Conservation (phyloP, 176 grass and related monocot species). For the Poa annua region DNA sequence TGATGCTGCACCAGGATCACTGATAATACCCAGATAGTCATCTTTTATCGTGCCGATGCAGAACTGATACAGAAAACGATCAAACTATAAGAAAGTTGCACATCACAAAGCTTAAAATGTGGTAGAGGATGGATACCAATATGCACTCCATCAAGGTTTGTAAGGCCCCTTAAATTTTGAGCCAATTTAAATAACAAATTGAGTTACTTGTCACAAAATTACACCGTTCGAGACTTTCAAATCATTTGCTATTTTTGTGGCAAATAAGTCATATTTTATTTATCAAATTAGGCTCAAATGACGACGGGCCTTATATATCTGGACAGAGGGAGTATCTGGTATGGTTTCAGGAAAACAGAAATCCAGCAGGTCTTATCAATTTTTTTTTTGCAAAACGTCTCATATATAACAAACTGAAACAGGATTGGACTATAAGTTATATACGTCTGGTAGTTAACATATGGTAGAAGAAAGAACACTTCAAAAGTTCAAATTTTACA, state of each 20-base stretch:
- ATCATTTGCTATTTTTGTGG: not conserved
- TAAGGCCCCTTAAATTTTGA: not conserved
- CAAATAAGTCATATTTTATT: not conserved
- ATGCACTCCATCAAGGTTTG: not conserved
- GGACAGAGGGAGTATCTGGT: not conserved
- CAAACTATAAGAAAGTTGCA: conserved; percentile 17
- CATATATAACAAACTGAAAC: not conserved
- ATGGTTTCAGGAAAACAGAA: not conserved
- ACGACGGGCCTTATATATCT: not conserved
- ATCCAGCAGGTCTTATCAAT: not conserved
- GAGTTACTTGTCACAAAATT: not conserved
- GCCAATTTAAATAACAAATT: not conserved
- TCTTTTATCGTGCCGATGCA: conserved; percentile 98
- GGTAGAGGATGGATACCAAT: not conserved
- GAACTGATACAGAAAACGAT: conserved; percentile 61
- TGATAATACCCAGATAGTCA: conserved; percentile 94
- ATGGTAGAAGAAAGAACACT: not conserved
- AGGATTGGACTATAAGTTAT: not conserved
- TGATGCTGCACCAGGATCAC: conserved; percentile 72
- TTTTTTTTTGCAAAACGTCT: conserved; percentile 18
- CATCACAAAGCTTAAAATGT: not conserved
- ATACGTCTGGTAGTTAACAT: not conserved
- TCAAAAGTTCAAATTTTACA: not conserved
- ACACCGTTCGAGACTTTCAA: not conserved
- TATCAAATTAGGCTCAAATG: not conserved